A percentile compares a stretch with the other conserved stretches of the same genome.
phyloP scores from a whole-genome alignment of 2,329 filamentous ascomycete species.

The Botrytis pseudocinerea region DNA sequence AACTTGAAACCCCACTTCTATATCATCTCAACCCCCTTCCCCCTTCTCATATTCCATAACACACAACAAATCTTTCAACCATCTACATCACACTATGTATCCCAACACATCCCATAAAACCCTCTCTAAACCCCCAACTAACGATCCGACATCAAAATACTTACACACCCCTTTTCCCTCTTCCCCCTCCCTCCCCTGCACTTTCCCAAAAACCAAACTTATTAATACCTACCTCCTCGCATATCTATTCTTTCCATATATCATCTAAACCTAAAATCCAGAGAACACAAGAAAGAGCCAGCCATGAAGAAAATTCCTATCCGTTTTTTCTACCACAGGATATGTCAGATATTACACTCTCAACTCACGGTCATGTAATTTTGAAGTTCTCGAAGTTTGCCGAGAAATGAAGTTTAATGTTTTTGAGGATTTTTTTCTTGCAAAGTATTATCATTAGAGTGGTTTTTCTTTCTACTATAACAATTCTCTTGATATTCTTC shows the following conservation, averaged over 20 bases:
- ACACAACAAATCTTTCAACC: not conserved
- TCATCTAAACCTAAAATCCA: not conserved
- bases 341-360: not conserved
- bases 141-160: not conserved
- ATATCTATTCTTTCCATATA: not conserved
- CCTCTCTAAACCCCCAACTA: rapidly evolving
- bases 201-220: not conserved
- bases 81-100: not conserved
- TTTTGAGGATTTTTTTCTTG: not conserved
- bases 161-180: rapidly evolving
- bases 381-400: not conserved
- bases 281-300: not conserved
- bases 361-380: not conserved
- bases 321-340: not conserved
- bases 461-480: not conserved
- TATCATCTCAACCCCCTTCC: too few relatives aligned
- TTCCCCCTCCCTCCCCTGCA: not conserved
- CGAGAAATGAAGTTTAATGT: not conserved
- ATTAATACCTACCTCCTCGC: rapidly evolving
- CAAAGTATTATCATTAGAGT: not conserved
- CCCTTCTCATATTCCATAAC: too few relatives aligned
- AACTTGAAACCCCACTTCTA: too few relatives aligned
- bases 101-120: too few relatives aligned
- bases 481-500: not conserved
- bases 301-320: not conserved